A percentile compares a stretch with the other conserved stretches of the same genome.
These are phyloP conservation scores for Elaeis guineensis DNA, from an alignment of 176 grass and related monocot genomes.

Conservation along the genomic window DNA sequence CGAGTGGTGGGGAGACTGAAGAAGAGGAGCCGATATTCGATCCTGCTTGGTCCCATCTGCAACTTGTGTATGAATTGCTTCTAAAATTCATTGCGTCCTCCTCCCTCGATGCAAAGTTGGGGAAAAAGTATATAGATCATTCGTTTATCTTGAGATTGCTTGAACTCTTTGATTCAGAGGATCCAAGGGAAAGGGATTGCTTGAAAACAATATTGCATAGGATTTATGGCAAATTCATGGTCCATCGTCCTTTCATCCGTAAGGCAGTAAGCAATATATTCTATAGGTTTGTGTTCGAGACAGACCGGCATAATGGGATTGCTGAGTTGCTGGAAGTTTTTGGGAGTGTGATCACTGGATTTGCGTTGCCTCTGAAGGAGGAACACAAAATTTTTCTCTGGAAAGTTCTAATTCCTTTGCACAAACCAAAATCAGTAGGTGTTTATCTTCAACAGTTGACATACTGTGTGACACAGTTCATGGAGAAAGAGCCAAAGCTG, in stretches of 20 bases:
- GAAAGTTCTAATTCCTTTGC: constrained; percentile 5
- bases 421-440: constrained; percentile 4
- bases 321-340: constrained; percentile 8
- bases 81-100: constrained; percentile 13
- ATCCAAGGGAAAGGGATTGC: constrained; percentile 17
- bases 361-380: constrained; percentile 6
- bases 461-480: constrained; percentile 7
- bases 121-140: constrained; percentile 15
- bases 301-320: constrained; percentile 7
- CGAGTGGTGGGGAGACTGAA: constrained; percentile 7
- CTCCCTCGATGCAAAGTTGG: constrained; percentile 12
- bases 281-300: constrained; percentile 5
- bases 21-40: constrained; percentile 14
- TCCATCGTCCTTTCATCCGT: constrained; percentile 8
- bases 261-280: constrained; percentile 13
- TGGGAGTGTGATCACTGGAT: neutral
- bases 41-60: constrained; percentile 11
- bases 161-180: constrained; percentile 11
- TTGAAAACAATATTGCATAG: constrained; percentile 14
- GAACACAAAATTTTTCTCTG: constrained; percentile 11
- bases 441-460: constrained; percentile 15
- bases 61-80: constrained; percentile 15
- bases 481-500: constrained; percentile 12
- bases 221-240: constrained; percentile 20
- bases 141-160: constrained; percentile 10